A percentile compares a stretch with the other conserved stretches of the same genome.
These are phyloP conservation scores for Ajuga chamaepitys DNA, from an alignment of 257 asterid species.

Conservation along the genomic window DNA sequence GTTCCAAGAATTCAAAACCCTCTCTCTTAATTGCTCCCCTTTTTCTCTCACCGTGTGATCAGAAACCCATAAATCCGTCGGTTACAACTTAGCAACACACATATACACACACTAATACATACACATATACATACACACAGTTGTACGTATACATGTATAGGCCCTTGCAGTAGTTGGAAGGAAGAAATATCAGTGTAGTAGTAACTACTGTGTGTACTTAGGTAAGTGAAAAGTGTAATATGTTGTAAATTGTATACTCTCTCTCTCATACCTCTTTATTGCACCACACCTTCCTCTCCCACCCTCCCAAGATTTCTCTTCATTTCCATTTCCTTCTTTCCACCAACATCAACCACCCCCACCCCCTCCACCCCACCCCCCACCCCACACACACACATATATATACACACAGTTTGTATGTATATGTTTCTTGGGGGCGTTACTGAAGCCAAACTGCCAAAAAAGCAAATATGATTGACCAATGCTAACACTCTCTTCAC, in stretches of 20 bases:
- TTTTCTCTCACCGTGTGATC: conserved; percentile 14
- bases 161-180: conserved; percentile 9
- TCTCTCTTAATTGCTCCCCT: background rate
- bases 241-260: background rate
- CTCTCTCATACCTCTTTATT: conserved; percentile 28
- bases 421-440: conserved; percentile 13
- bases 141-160: background rate
- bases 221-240: conserved; percentile 14
- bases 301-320: conserved; percentile 33
- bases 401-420: background rate
- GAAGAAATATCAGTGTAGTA: conserved; percentile 7
- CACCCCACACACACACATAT: background rate
- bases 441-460: conserved; percentile 21
- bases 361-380: background rate
- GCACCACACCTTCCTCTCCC: conserved; percentile 39
- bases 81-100: conserved; percentile 20
- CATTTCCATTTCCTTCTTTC: conserved; percentile 25
- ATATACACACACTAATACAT: background rate
- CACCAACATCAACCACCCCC: conserved; percentile 7
- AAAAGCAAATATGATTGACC: conserved; percentile 40
- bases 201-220: conserved; percentile 21
- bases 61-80: conserved; percentile 29
- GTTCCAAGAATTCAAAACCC: conserved; percentile 11
- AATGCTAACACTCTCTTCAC: conserved; percentile 21
- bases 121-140: background rate